Evolutionary conservation across 352 stramenopile genomes (phyloP).

Genomic region (Achlya hypogyna): DNA sequence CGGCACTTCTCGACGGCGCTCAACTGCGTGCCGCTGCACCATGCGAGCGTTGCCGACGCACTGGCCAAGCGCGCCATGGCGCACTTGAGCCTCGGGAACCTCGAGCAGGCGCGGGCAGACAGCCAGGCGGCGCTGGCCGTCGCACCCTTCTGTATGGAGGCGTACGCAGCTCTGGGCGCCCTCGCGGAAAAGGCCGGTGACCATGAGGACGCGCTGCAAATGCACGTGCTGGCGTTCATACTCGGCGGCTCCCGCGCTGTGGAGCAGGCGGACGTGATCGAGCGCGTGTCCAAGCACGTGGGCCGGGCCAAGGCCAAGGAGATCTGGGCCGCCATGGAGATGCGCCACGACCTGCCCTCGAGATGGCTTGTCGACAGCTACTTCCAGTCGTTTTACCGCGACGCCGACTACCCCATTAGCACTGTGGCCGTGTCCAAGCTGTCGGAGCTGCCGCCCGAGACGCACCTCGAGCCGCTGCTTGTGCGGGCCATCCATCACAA

Average conservation of each 20-base stretch:
- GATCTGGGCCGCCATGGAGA: slow-evolving; percentile 59
- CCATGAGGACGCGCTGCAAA: slow-evolving; percentile 57
- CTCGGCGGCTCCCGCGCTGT: slow-evolving; percentile 63
- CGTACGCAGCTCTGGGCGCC: slow-evolving; percentile 37
- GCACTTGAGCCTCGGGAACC: slow-evolving; percentile 38
- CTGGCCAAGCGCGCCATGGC: slow-evolving; percentile 14
- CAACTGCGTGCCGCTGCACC: slow-evolving; percentile 12
- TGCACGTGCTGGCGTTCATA: slow-evolving; percentile 76
- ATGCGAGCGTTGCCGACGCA: slow-evolving; percentile 8
- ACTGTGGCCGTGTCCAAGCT: slow-evolving; percentile 31
- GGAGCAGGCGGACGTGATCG: slow-evolving; percentile 59
- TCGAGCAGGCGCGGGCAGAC: slow-evolving; percentile 46
- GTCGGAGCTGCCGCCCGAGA: slow-evolving; percentile 43
- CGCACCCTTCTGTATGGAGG: slow-evolving; percentile 27
- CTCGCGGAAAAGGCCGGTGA: slow-evolving; percentile 44
- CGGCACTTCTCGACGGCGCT: slow-evolving; percentile 37
- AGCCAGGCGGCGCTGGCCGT: slow-evolving; percentile 46
- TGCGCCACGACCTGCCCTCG: slow-evolving; percentile 62
- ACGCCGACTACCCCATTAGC: slow-evolving; percentile 47
- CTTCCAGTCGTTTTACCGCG: slow-evolving; percentile 77
- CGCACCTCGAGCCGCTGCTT: slow-evolving; percentile 42
- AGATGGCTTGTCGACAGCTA: slow-evolving; percentile 77
- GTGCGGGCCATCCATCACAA: slow-evolving; percentile 61
- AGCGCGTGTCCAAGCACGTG: slow-evolving; percentile 56
- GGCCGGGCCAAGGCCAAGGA: slow-evolving; percentile 54